Percentiles rank a stretch among this genome's conserved stretches.
Conservation (phyloP, 768 basidiomycete genomes). For the Royoungia palumana region DNA sequence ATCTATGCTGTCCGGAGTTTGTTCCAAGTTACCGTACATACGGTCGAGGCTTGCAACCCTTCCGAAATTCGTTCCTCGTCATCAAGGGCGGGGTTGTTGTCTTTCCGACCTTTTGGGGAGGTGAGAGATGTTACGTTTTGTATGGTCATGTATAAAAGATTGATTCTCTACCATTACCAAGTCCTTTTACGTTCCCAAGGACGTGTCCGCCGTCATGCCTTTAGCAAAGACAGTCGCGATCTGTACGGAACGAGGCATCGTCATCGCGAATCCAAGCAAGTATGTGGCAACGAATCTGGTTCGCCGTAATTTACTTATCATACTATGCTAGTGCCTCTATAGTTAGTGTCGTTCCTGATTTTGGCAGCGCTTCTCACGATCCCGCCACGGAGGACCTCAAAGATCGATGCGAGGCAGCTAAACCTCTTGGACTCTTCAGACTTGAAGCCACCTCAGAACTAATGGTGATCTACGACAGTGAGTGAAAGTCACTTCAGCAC, state of each 20-base stretch:
- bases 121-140: constrained; percentile 37
- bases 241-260: constrained; percentile 60
- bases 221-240: constrained; percentile 64
- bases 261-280: constrained; percentile 68
- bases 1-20: constrained; percentile 63
- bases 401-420: constrained; percentile 51
- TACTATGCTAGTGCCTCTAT: constrained; percentile 35
- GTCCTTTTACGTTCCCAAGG: constrained; percentile 70
- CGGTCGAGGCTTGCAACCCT: constrained; percentile 52
- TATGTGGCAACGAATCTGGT: constrained; percentile 31
- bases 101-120: constrained; percentile 64
- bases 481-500: constrained; percentile 20
- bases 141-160: neutral
- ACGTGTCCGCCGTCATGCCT: constrained; percentile 58
- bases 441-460: constrained; percentile 48
- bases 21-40: constrained; percentile 57
- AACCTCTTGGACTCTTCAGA: constrained; percentile 65
- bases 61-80: constrained; percentile 37
- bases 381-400: constrained; percentile 52
- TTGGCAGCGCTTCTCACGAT: constrained; percentile 39
- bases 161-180: constrained; percentile 26
- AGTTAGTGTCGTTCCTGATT: constrained; percentile 57
- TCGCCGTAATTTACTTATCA: neutral
- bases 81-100: constrained; percentile 33
- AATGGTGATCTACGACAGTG: constrained; percentile 74